Evolutionary conservation across 1,284 basidiomycete species (phyloP).

Genomic region (Mycosarcoma mackinlayi): DNA sequence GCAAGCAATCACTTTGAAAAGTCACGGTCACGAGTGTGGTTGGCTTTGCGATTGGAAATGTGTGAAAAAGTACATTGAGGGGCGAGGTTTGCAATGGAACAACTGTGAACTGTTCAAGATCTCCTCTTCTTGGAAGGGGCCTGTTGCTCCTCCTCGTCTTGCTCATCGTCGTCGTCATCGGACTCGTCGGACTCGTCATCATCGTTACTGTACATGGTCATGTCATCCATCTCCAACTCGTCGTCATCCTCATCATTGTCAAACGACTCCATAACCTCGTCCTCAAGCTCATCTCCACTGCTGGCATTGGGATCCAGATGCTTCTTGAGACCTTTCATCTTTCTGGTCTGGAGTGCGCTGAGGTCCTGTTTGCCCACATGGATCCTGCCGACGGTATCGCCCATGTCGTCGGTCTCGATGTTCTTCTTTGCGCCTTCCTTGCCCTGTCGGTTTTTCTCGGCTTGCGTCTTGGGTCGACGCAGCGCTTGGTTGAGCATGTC

Average conservation of each 20-base stretch:
- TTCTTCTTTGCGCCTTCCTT: conserved; percentile 83
- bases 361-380: conserved; percentile 93
- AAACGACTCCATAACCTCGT: conserved; percentile 20
- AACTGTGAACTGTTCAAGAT: neutral
- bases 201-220: conserved; percentile 38
- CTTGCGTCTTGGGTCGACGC: conserved; percentile 85
- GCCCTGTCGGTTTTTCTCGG: conserved; percentile 74
- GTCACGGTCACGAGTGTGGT: too few relatives aligned
- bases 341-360: conserved; percentile 83
- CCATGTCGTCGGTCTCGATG: conserved; percentile 97
- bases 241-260: conserved; percentile 36
- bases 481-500: conserved; percentile 84
- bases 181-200: conserved; percentile 34
- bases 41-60: neutral
- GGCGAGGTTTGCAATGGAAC: neutral
- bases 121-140: conserved; percentile 41
- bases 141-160: conserved; percentile 35
- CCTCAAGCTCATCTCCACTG: conserved; percentile 54
- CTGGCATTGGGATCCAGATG: conserved; percentile 34
- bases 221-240: conserved; percentile 49
- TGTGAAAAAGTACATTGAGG: conserved; percentile 1
- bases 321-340: conserved; percentile 87
- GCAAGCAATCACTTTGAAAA: neutral
- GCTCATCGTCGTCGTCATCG: conserved; percentile 23
- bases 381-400: conserved; percentile 88